Evolutionary conservation across 192 early-diverging fungal species (phyloP), one percentile per base, ranked within the genome.

Genomic region (Podochytrium sp.): DNA sequence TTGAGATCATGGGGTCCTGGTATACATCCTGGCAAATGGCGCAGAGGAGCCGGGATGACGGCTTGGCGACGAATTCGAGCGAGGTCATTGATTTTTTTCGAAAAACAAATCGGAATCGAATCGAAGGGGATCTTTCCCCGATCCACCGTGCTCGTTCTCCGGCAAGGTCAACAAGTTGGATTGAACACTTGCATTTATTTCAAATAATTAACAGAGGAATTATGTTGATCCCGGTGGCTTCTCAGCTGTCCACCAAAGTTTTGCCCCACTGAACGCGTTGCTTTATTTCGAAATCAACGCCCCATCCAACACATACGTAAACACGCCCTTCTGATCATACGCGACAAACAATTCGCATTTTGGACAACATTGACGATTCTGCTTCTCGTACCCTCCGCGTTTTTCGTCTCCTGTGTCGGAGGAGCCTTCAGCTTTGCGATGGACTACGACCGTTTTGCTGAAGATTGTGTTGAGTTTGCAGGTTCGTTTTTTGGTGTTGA

Each of bases 1-100:
- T 74, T n/a, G 82, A 86, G 50, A 90, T 90, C 23, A 88, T 71
- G 2, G 89, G 86, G 1, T 90, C 83, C 10, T 74, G 66, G 60
- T 77, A 88, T 29, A 84, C 83, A 58, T 87, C 86, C 33, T 87
- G 85, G 61, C 89, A 90, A 43, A 67, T 25, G 16, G 25, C 77
- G 78, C 20, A 80, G 49, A 74, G 18, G 42, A 73, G 59, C 7
- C 59, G 38, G 16, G 35, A 41, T 18, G 30, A 23, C 33, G 68
- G 68, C 39, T 59, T 71, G n/a, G 51, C 23, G 20, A 41, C 55
- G 53, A 58, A 59, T 23, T 71, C 68, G 18, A 25, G 23, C 25
- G 10, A 27, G 14, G 63, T 18, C 35, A 1, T n/a, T n/a, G n/a
- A n/a, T n/a, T n/a, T n/a, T n/a, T n/a, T n/a, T n/a, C n/a, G n/a